Evolutionary conservation across 108 stramenopile genomes (phyloP), one percentile per base, ranked within the genome.

Genomic region (Epipyxis sp.): DNA sequence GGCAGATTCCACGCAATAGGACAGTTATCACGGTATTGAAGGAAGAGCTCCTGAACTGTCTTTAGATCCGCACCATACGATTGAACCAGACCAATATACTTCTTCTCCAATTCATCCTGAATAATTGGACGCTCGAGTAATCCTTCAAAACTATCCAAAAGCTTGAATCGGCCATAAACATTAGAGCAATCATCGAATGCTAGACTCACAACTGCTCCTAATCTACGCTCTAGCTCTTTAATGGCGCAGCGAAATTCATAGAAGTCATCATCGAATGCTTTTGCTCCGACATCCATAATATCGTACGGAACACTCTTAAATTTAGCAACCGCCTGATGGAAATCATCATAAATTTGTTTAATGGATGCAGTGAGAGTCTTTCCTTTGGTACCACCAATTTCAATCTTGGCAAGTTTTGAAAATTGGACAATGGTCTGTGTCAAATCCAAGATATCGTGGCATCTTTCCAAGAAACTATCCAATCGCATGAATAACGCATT

Each of bases 131-230:
- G 85, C 77, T 92, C 90, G 0, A 94, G 88, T 10, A 94, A 88
- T 32, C 87, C 89, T 42, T 93, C 92, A 59, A 94, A 94, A 42
- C 86, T 81, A 54, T 93, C 92, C 40, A 94, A 86, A 1, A 94
- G 80, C 81, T 92, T 91, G 78, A 94, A 93, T 54, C 91, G 84
- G 41, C 90, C 90, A 76, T 90, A 90, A 42, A 94, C 89, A 1
- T 92, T 93, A 29, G 91, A 87, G 61, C 90, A 92, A 78, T 93
- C 92, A 76, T 94, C 94, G 50, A 94, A 90, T n/a, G 90, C 92
- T 20, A 91, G 85, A 34, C 88, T 86, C 65, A 94, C 89, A 1
- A 94, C 88, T 41, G 92, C 82, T 32, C 89, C 92, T 27, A 94
- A 87, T 27, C 92, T 87, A 29, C 92, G 89, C 84, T 94, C 94